phyloP scores from a whole-genome alignment of 2,329 filamentous ascomycete species.

The Fusarium denticulatum region DNA sequence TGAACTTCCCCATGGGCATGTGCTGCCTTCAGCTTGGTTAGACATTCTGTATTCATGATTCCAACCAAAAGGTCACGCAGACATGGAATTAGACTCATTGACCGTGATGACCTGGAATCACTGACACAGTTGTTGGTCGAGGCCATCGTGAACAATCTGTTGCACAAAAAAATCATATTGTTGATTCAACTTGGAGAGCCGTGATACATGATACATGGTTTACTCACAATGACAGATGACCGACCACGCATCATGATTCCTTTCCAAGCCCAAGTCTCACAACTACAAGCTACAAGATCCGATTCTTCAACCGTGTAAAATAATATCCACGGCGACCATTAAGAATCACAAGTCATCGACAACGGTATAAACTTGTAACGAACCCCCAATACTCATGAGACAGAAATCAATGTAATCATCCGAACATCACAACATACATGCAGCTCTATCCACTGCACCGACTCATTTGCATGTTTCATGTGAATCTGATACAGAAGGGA shows the following conservation, averaged over 20 bases:
- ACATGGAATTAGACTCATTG: background rate
- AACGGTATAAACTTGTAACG: constrained; percentile 8
- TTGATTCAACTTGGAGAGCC: background rate
- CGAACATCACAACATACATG: constrained; percentile 5
- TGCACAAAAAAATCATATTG: background rate
- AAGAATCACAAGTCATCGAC: background rate
- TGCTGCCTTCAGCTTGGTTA: background rate
- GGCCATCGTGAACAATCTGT: background rate
- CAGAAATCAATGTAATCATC: constrained; percentile 5
- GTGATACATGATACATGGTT: background rate
- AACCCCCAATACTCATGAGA: constrained; percentile 4
- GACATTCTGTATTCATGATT: background rate
- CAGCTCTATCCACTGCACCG: background rate
- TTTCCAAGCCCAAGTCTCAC: background rate
- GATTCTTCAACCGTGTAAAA: background rate
- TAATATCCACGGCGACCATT: background rate
- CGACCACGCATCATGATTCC: background rate
- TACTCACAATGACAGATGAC: background rate
- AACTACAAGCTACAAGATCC: background rate
- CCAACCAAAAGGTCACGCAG: constrained; percentile 9
- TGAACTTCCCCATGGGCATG: background rate
- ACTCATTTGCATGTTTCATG: constrained; percentile 18
- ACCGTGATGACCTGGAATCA: background rate
- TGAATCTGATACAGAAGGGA: background rate
- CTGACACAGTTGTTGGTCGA: background rate